phyloP scores from a whole-genome alignment of 129 eudicot species.

The Sambucus nigra region DNA sequence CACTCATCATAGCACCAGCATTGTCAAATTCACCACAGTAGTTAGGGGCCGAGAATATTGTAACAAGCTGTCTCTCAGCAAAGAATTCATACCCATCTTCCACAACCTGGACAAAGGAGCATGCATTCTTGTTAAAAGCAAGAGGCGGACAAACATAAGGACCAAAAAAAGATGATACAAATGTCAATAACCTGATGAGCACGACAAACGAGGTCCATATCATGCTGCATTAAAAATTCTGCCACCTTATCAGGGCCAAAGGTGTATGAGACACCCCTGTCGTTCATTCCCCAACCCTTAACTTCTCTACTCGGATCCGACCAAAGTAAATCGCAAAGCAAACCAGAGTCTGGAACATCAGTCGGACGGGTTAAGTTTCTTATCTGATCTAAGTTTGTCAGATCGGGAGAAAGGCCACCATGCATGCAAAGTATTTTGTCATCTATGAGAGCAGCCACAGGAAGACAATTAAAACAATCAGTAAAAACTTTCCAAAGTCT shows the following conservation, averaged over 20 bases:
- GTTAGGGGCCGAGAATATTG: conserved; percentile 72
- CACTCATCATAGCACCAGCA: conserved; percentile 92
- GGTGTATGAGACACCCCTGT: conserved; percentile 70
- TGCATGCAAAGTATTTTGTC: conserved; percentile 84
- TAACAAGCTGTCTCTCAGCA: conserved; percentile 77
- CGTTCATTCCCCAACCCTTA: conserved; percentile 82
- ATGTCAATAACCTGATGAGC: conserved; percentile 57
- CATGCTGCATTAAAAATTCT: conserved; percentile 66
- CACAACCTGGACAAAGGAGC: conserved; percentile 43
- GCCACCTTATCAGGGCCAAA: conserved; percentile 74
- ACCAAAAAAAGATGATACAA: background rate
- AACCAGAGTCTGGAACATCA: conserved; percentile 77
- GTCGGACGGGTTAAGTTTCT: conserved; percentile 64
- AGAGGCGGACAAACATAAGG: background rate
- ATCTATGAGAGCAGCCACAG: conserved; percentile 76
- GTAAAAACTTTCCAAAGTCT: conserved; percentile 69
- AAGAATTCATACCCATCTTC: conserved; percentile 81
- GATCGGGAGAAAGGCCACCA: conserved; percentile 78
- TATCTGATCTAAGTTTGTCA: conserved; percentile 56
- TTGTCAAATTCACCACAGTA: conserved; percentile 81
- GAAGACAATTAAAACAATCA: conserved; percentile 72
- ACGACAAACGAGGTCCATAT: conserved; percentile 81
- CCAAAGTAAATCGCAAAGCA: conserved; percentile 79
- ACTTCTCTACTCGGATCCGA: conserved; percentile 68
- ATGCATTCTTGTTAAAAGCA: background rate